Percentiles rank a stretch among this genome's conserved stretches.
Evolutionary conservation across 1,284 basidiomycete genomes (phyloP).

Genomic region (Moniliophthora roreri): DNA sequence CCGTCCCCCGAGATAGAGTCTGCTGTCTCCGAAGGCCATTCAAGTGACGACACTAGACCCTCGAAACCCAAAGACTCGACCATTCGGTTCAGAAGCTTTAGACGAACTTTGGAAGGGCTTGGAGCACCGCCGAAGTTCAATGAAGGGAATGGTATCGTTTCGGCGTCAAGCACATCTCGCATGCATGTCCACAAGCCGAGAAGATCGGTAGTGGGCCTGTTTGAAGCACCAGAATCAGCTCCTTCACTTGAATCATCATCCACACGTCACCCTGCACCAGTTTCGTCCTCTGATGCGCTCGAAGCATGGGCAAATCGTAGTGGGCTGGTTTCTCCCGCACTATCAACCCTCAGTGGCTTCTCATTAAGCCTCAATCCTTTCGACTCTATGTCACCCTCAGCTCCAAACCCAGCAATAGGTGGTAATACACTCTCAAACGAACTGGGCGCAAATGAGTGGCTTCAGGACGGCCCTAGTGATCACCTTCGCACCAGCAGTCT

Average conservation of each 20-base stretch:
- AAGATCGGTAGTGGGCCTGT: conserved; percentile 65
- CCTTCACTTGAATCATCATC: conserved; percentile 5
- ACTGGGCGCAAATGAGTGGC: conserved; percentile 43
- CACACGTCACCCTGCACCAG: conserved; percentile 20
- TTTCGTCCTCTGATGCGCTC: background rate
- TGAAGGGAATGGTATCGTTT: background rate
- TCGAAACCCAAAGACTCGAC: conserved; percentile 26
- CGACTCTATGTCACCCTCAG: conserved; percentile 21
- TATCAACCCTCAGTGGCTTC: conserved; percentile 33
- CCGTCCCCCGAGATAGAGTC: conserved; percentile 15
- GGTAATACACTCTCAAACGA: conserved; percentile 57
- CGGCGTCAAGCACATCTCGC: background rate
- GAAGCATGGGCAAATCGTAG: background rate
- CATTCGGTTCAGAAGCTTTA: conserved; percentile 39
- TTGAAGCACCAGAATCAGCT: conserved; percentile 37
- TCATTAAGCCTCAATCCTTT: conserved; percentile 19
- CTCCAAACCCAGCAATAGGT: conserved; percentile 2
- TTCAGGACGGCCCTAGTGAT: conserved; percentile 42
- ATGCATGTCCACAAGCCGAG: conserved; percentile 34
- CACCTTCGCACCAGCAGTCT: conserved; percentile 52
- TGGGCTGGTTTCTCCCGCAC: conserved; percentile 29
- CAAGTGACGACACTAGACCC: conserved; percentile 17
- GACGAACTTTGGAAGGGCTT: conserved; percentile 29
- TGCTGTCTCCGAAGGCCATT: conserved; percentile 33
- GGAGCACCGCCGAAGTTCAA: background rate